These are phyloP conservation scores for Ophiostoma populinum DNA, from an alignment of 2,329 filamentous ascomycete species.

Conservation along the genomic window DNA sequence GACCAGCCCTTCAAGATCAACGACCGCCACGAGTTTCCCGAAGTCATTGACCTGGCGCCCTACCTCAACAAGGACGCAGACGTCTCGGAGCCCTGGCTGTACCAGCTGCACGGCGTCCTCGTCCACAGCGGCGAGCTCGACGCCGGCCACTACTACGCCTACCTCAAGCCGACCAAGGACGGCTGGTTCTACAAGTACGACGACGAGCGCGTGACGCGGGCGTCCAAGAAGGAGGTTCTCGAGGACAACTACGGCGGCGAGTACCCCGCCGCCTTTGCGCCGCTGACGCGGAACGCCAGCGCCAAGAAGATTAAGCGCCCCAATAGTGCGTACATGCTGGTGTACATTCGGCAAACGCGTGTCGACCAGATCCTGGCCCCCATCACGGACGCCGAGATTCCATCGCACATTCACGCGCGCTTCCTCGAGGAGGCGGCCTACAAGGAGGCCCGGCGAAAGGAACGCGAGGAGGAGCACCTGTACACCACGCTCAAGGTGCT, in stretches of 20 bases:
- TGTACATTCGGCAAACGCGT: conserved; percentile 79
- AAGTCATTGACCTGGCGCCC: conserved; percentile 65
- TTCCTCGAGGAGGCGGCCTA: conserved; percentile 43
- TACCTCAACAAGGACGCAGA: conserved; percentile 80
- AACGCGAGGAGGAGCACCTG: conserved; percentile 84
- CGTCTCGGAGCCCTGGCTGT: conserved; percentile 73
- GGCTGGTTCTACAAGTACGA: conserved; percentile 96
- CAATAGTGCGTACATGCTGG: conserved; percentile 94
- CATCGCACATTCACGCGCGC: conserved; percentile 56
- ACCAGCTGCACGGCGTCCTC: conserved; percentile 85
- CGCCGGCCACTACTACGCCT: conserved; percentile 96
- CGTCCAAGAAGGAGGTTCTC: conserved; percentile 75
- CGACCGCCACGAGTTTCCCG: conserved; percentile 78
- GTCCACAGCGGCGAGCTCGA: conserved; percentile 96
- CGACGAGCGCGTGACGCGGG: conserved; percentile 91
- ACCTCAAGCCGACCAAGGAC: conserved; percentile 82
- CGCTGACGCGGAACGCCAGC: conserved; percentile 26
- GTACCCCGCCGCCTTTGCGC: conserved; percentile 33
- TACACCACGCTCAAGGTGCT: conserved; percentile 76
- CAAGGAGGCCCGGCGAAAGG: conserved; percentile 62
- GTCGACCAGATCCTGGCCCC: conserved; percentile 68
- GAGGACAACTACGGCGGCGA: conserved; percentile 96
- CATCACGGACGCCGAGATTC: conserved; percentile 63
- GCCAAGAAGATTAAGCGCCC: conserved; percentile 45
- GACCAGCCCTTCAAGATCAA: conserved; percentile 99